These are phyloP conservation scores for Penicillium verrucosum DNA, from an alignment of 2,329 filamentous ascomycete genomes.

Conservation along the genomic window DNA sequence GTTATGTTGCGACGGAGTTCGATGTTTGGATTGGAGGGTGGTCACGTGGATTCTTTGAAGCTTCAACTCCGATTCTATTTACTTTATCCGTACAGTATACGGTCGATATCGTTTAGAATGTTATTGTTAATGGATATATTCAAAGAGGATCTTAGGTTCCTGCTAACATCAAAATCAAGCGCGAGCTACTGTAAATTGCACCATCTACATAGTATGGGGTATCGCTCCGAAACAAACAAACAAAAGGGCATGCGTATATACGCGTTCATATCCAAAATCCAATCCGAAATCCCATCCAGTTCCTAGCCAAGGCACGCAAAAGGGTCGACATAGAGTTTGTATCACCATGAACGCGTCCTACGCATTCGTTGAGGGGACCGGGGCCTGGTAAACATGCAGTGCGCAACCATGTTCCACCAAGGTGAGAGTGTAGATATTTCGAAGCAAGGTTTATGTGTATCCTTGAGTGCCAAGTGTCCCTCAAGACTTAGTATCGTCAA, in stretches of 20 bases:
- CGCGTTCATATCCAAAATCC: background rate
- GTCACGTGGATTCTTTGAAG: background rate
- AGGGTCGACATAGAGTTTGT: background rate
- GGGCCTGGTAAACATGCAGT: background rate
- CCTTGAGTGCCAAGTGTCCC: background rate
- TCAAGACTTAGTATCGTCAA: constrained; percentile 51
- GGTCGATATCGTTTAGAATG: background rate
- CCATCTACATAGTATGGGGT: constrained; percentile 9
- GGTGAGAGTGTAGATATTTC: background rate
- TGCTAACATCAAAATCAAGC: background rate
- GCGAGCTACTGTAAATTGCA: background rate
- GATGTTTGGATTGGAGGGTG: constrained; percentile 2
- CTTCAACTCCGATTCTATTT: background rate
- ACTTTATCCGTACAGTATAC: background rate
- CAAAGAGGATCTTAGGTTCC: background rate
- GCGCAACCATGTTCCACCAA: background rate
- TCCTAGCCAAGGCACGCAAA: background rate
- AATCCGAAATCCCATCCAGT: background rate
- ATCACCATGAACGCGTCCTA: background rate
- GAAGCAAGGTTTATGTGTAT: background rate
- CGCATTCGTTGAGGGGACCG: background rate
- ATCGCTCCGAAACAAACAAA: constrained; percentile 2
- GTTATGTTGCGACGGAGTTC: background rate
- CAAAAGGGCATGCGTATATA: constrained; percentile 1
- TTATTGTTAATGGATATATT: background rate